Percentiles rank a stretch among this genome's conserved stretches.
These are phyloP conservation scores for Melaleuca quinquenervia DNA, from an alignment of 345 rosid genomes.

Conservation along the genomic window DNA sequence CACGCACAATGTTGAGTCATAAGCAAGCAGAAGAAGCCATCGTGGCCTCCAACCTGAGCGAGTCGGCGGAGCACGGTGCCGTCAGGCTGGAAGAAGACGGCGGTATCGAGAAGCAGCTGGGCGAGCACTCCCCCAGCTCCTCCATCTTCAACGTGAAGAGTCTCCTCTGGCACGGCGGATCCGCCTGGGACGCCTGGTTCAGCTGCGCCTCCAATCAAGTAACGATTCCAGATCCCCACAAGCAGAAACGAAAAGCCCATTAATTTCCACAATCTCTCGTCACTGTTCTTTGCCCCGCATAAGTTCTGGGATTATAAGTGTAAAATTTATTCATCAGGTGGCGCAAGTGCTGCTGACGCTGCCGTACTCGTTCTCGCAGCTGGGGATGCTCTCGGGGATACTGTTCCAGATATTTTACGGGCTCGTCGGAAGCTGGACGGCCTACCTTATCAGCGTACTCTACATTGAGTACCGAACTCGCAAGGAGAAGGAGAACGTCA, in stretches of 20 bases:
- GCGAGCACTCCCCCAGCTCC: conserved; percentile 14
- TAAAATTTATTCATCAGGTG: conserved; percentile 26
- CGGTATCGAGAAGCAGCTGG: conserved; percentile 16
- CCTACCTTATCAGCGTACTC: conserved; percentile 94
- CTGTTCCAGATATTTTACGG: conserved; percentile 86
- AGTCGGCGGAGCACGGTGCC: neutral
- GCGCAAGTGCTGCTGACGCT: conserved; percentile 93
- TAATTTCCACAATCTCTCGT: neutral
- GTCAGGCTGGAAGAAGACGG: conserved; percentile 4
- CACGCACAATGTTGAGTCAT: conserved; percentile 1
- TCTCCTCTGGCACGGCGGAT: conserved; percentile 96
- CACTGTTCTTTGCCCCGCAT: neutral
- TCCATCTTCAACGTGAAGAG: conserved; percentile 48
- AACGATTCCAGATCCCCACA: neutral
- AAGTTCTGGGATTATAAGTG: neutral
- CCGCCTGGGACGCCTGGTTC: conserved; percentile 99
- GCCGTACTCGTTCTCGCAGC: conserved; percentile 95
- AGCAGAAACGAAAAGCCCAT: neutral
- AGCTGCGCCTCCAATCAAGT: conserved; percentile 98
- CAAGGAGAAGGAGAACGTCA: conserved; percentile 89
- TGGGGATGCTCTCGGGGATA: conserved; percentile 90
- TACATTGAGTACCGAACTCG: conserved; percentile 85
- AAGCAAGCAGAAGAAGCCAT: conserved; percentile 18
- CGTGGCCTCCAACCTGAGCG: conserved; percentile 1
- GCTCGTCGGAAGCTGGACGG: conserved; percentile 93